Base-by-base conservation (phyloP, 2,329 filamentous ascomycete species). In the Huntiella bhutanensis region DNA sequence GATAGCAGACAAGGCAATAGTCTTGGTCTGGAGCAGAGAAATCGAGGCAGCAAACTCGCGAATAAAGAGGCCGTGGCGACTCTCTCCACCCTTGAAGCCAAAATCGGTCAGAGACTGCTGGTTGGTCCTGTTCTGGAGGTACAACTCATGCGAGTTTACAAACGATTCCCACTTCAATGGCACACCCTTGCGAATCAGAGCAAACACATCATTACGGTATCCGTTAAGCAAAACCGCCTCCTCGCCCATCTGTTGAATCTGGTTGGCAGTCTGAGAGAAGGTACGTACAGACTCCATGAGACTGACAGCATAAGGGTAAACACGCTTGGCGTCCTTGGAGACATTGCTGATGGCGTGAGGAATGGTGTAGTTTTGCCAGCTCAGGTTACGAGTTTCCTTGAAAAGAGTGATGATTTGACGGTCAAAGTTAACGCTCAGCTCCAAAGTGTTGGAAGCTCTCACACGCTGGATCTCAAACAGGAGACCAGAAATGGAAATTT, bases 241-340 rank as follows among this genome's bases (percentile, higher is more conserved):
- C 53, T 88, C 82, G 8, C 79, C 74, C 83, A 98, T 88, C 46
- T 81, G 75, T 13, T 76, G 69, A 50, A 98, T 92, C 43, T 82
- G 77, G 28, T 85, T 78, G 54, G 81, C 80, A 0, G 86, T 95
- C 62, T 96, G 88, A 2, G 85, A 75, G 52, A 93, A 80, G 0
- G 86, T 96, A 49, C 87, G 76, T n/a, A 96, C 85, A 56, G 86
- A 96, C 64, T 99, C 91, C 86, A 98, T 98, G 53, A 99, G 65
- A 57, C 87, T 96, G 53, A 98, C 87, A 17, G 92, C 91, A 57
- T 92, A 98, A 0, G 91, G 91, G 55, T 99, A 99, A 3, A 98
- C 91, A 45, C 91, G 77, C 63, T 95, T 94, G n/a, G 91, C 92
- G 59, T 98, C 91, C 61, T 96, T 98, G 1, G 92, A 93, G 46